Percentiles rank a stretch among this genome's conserved stretches.
These are phyloP conservation scores for Moesziomyces parantarcticus DNA, from an alignment of 1,284 basidiomycete species.

Conservation along the genomic window DNA sequence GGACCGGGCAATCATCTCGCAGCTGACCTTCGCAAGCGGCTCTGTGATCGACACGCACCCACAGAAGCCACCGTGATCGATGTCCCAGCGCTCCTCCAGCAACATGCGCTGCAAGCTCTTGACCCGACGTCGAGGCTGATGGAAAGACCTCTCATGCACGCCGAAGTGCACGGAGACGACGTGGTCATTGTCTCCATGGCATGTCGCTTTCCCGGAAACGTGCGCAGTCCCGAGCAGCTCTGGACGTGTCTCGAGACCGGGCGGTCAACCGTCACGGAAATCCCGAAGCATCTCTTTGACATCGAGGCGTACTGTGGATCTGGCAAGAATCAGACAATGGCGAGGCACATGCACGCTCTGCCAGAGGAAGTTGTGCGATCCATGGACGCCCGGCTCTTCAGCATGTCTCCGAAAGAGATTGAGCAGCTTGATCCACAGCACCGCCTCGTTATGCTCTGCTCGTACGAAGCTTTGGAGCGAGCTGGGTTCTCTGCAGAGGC, in stretches of 20 bases:
- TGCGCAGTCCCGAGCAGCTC: constrained; percentile 38
- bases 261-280: constrained; percentile 30
- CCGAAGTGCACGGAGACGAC: constrained; percentile 36
- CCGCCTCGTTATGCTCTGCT: constrained; percentile 44
- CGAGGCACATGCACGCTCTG: constrained; percentile 46
- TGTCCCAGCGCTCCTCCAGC: constrained; percentile 7
- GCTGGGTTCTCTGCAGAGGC: constrained; percentile 42
- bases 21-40: constrained; percentile 15
- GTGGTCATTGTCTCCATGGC: constrained; percentile 50
- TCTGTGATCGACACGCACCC: background rate
- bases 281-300: constrained; percentile 48
- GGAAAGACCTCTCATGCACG: background rate
- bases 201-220: constrained; percentile 50
- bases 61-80: constrained; percentile 11
- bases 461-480: constrained; percentile 48
- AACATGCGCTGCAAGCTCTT: background rate
- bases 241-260: constrained; percentile 48
- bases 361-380: constrained; percentile 31
- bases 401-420: constrained; percentile 51
- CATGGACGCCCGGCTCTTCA: constrained; percentile 52
- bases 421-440: constrained; percentile 56
- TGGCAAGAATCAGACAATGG: constrained; percentile 41
- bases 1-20: constrained; percentile 32
- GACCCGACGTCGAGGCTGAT: too few species aligned
- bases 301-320: constrained; percentile 41